These are phyloP conservation scores for Tubosaeta sp. DNA, from an alignment of 768 basidiomycete species.

Conservation along the genomic window DNA sequence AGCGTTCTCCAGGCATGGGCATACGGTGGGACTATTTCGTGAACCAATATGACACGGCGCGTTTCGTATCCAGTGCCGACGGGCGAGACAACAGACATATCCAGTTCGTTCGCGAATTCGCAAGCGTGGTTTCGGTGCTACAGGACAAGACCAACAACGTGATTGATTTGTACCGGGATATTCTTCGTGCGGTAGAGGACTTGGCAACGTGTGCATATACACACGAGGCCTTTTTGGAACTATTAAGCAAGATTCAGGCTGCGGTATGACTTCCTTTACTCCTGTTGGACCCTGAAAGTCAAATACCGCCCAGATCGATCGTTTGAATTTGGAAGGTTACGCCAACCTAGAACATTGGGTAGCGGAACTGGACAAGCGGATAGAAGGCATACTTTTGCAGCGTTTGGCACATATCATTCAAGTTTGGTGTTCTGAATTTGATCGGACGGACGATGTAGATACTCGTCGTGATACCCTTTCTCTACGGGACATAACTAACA, in stretches of 20 bases:
- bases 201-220: constrained; percentile 84
- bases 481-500: constrained; percentile 54
- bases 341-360: constrained; percentile 94
- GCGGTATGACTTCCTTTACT: constrained; percentile 48
- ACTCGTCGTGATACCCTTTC: constrained; percentile 49
- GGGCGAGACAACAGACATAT: constrained; percentile 84
- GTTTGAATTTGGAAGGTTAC: constrained; percentile 93
- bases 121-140: constrained; percentile 84
- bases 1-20: constrained; percentile 67
- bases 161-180: constrained; percentile 87
- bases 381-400: constrained; percentile 74
- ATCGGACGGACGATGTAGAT: constrained; percentile 66
- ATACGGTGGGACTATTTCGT: constrained; percentile 98
- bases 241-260: constrained; percentile 76
- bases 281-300: too few relatives aligned
- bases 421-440: constrained; percentile 87
- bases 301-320: constrained; percentile 90
- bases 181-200: constrained; percentile 80
- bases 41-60: constrained; percentile 83
- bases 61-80: constrained; percentile 71
- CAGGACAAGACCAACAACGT: constrained; percentile 97
- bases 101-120: constrained; percentile 93
- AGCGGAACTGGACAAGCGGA: constrained; percentile 72
- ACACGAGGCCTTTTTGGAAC: constrained; percentile 73
- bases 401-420: constrained; percentile 76